Conservation (phyloP, 257 asterid species). For the Perilla frutescens region DNA sequence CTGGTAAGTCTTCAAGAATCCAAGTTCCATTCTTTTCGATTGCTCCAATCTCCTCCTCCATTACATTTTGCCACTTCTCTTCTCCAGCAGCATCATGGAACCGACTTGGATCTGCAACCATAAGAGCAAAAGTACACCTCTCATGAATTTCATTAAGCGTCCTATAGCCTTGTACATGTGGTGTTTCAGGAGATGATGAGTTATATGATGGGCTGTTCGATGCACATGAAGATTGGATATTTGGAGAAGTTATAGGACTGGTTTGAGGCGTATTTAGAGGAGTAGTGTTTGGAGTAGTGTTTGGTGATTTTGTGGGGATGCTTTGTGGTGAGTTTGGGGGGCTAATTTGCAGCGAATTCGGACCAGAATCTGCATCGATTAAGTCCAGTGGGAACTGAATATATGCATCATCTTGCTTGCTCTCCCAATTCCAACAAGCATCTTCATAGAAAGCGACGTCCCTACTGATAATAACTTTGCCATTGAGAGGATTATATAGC, state of each 20-base stretch:
- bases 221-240: no score
- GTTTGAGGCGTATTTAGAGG: background rate
- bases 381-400: background rate
- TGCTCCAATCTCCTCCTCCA: background rate
- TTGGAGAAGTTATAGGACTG: background rate
- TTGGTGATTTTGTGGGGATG: background rate
- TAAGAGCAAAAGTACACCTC: conserved; percentile 4
- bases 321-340: background rate
- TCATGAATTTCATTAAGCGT: background rate
- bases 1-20: conserved; percentile 3
- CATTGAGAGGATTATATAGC: background rate
- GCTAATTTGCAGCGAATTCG: background rate
- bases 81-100: background rate
- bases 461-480: background rate
- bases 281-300: background rate
- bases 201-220: no score
- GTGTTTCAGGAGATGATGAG: background rate
- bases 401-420: background rate
- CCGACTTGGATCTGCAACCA: background rate
- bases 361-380: background rate
- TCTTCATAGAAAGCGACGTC: conserved; percentile 2
- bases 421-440: conserved; percentile 1
- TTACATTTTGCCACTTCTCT: background rate
- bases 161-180: background rate
- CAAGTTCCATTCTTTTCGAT: conserved; percentile 26